Evolutionary conservation across 2,329 filamentous ascomycete species (phyloP).

Genomic region (Fusarium lateritium): DNA sequence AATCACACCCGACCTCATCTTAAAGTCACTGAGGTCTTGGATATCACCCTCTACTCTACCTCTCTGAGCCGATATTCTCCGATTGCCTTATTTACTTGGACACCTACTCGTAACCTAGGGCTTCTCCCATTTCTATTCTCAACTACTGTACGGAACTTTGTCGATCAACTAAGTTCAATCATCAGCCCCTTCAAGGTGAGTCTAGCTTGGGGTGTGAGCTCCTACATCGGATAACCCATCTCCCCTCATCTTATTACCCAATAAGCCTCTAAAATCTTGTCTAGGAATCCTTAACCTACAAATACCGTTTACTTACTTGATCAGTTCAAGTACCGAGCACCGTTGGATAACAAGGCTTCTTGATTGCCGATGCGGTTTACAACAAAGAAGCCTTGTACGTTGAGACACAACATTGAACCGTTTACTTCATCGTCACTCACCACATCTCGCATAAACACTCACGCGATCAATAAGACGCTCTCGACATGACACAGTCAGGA

Average conservation of each 20-base stretch:
- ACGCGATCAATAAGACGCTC: neutral
- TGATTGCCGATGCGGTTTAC: conserved; percentile 5
- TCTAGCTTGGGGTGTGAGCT: conserved; percentile 33
- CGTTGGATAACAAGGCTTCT: conserved; percentile 1
- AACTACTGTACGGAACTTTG: conserved; percentile 4
- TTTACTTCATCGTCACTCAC: neutral
- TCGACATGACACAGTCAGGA: conserved; percentile 52
- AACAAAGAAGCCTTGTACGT: conserved; percentile 15
- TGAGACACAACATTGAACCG: conserved; percentile 15
- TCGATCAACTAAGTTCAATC: conserved; percentile 15
- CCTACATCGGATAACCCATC: conserved; percentile 36
- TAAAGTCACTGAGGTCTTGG: conserved; percentile 16
- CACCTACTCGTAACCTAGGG: conserved; percentile 1
- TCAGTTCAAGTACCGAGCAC: conserved; percentile 1
- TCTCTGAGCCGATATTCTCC: conserved; percentile 27
- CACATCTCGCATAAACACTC: conserved; percentile 5
- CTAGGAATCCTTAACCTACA: conserved; percentile 18
- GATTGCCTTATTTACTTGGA: neutral
- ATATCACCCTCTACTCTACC: conserved; percentile 10
- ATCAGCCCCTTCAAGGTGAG: conserved; percentile 26
- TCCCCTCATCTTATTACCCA: conserved; percentile 29
- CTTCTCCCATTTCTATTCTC: conserved; percentile 4
- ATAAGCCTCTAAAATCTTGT: conserved; percentile 24
- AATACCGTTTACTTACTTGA: neutral
- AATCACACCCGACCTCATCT: conserved; percentile 35